Conservation (phyloP, 2,329 filamentous ascomycete genomes). For the Camillea tinctor region DNA sequence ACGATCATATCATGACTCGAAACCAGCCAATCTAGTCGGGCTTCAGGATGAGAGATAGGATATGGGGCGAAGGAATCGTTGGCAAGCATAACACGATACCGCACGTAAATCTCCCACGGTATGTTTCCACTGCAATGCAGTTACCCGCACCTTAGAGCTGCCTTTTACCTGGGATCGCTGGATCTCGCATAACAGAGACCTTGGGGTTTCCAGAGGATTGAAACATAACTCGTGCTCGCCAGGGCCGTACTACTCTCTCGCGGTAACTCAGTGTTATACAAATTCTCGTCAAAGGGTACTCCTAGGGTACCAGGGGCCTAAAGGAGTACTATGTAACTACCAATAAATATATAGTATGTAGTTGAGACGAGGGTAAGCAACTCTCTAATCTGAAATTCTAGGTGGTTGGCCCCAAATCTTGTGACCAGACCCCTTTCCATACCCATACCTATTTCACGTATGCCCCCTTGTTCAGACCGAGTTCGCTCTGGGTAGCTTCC, state of each 20-base stretch:
- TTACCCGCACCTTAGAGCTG: constrained; percentile 21
- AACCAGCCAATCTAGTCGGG: constrained; percentile 3
- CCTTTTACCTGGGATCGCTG: constrained; percentile 21
- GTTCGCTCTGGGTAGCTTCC: not conserved
- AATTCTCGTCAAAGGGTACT: not conserved
- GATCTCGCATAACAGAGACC: constrained; percentile 23
- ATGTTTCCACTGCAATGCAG: constrained; percentile 26
- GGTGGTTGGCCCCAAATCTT: not conserved
- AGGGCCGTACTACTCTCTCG: constrained; percentile 1
- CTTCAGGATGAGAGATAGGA: constrained; percentile 7
- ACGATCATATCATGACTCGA: constrained; percentile 13
- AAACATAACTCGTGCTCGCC: constrained; percentile 6
- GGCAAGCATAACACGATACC: constrained; percentile 1
- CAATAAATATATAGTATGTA: not conserved
- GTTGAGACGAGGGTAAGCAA: not conserved
- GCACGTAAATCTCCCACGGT: constrained; percentile 10
- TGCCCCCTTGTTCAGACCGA: not conserved
- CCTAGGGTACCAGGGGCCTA: not conserved
- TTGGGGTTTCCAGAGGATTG: constrained; percentile 4
- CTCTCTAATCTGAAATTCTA: not conserved
- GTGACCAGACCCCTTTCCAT: not conserved
- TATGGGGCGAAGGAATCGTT: constrained; percentile 5
- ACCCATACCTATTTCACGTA: not conserved
- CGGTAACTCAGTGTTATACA: constrained; percentile 6
- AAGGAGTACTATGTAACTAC: not conserved